Percentiles rank a stretch among this genome's conserved stretches.
Evolutionary conservation across 1,284 basidiomycete genomes (phyloP).

Genomic region (Pseudomicrostroma phylloplanum): DNA sequence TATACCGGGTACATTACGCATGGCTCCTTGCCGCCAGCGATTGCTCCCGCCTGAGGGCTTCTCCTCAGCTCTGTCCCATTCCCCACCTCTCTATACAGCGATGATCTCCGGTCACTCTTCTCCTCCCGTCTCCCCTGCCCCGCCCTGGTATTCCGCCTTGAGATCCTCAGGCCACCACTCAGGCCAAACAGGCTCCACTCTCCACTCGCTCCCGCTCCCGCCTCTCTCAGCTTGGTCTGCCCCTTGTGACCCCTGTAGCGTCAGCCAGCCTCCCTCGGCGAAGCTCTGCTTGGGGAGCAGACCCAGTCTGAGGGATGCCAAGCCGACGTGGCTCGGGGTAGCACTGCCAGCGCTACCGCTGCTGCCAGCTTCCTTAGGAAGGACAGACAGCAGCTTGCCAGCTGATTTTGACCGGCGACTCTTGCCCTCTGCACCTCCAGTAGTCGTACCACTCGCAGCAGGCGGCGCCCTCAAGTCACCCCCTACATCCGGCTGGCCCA

Average conservation of each 20-base stretch:
- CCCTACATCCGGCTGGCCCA: background rate
- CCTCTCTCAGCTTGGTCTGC: background rate
- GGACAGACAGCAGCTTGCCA: background rate
- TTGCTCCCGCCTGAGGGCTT: too few relatives aligned
- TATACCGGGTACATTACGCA: too few relatives aligned
- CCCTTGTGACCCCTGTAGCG: background rate
- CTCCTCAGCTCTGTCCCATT: too few relatives aligned
- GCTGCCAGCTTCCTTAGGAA: background rate
- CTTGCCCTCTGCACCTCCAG: too few relatives aligned
- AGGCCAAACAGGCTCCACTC: background rate
- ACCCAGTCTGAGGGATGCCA: background rate
- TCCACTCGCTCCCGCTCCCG: background rate
- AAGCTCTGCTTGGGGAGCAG: background rate
- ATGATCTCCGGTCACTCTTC: too few relatives aligned
- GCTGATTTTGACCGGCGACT: background rate
- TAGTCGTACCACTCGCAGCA: background rate
- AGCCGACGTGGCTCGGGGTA: background rate
- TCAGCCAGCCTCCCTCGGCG: background rate
- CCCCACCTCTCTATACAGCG: too few relatives aligned
- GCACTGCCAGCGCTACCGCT: background rate
- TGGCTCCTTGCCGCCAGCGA: too few relatives aligned
- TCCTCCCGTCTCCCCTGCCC: too few relatives aligned
- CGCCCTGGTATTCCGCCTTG: too few relatives aligned
- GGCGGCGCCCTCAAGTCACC: background rate
- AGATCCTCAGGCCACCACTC: slow-evolving; percentile 1